phyloP scores from a whole-genome alignment of 2,329 filamentous ascomycete species.

The Intubia oerlemansii region DNA sequence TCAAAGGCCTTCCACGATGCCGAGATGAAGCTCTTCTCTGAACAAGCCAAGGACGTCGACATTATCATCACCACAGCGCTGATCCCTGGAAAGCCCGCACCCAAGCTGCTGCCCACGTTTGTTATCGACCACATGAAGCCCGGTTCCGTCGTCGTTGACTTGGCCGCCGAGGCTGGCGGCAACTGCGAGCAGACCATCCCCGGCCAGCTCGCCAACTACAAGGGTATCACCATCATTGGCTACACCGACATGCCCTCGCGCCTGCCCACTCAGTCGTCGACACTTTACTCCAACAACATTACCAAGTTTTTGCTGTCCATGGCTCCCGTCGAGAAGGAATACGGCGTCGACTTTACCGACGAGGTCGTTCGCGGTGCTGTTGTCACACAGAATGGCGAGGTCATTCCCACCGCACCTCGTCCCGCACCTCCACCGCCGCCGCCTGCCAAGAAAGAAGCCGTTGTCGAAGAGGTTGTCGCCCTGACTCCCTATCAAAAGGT shows the following conservation, averaged over 20 bases:
- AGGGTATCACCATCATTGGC: constrained; percentile 68
- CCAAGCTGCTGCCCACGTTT: constrained; percentile 61
- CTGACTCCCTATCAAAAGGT: constrained; percentile 69
- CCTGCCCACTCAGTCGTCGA: constrained; percentile 73
- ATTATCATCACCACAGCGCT: constrained; percentile 87
- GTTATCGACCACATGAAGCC: constrained; percentile 77
- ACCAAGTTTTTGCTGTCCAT: constrained; percentile 75
- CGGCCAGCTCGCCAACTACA: constrained; percentile 46
- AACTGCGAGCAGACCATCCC: constrained; percentile 70
- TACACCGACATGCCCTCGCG: constrained; percentile 79
- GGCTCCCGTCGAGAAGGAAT: constrained; percentile 54
- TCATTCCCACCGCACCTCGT: constrained; percentile 55
- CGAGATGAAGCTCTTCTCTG: constrained; percentile 80
- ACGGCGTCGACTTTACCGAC: constrained; percentile 60
- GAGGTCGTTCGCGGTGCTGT: constrained; percentile 75
- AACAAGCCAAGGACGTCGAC: constrained; percentile 72
- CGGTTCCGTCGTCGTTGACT: constrained; percentile 70
- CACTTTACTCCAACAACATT: constrained; percentile 84
- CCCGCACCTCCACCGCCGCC: constrained; percentile 37
- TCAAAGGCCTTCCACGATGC: constrained; percentile 83
- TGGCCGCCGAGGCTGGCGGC: constrained; percentile 71
- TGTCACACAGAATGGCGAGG: constrained; percentile 55
- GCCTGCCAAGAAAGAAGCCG: constrained; percentile 29
- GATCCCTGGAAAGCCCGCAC: constrained; percentile 66
- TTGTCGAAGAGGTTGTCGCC: constrained; percentile 34